Evolutionary conservation across 805 yeast genomes (phyloP).

Genomic region (Suhomyces xylopsoci): DNA sequence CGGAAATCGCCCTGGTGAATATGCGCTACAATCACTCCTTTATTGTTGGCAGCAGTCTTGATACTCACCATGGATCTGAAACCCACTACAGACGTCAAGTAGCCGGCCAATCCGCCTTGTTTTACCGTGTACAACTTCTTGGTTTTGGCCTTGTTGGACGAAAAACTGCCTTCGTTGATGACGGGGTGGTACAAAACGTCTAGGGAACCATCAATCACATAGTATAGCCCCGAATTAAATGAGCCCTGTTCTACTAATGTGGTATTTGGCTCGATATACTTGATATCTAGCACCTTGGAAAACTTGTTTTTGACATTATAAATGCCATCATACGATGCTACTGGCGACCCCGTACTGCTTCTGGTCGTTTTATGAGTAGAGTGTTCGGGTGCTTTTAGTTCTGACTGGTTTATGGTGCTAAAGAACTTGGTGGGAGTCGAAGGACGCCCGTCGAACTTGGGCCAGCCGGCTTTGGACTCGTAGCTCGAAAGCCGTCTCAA

Average conservation of each 20-base stretch:
- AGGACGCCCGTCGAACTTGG: slow-evolving; percentile 10
- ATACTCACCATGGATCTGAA: slow-evolving; percentile 74
- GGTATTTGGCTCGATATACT: slow-evolving; percentile 50
- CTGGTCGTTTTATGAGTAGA: not conserved
- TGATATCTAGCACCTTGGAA: slow-evolving; percentile 56
- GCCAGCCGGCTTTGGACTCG: slow-evolving; percentile 17
- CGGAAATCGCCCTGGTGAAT: slow-evolving; percentile 63
- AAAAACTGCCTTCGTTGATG: slow-evolving; percentile 16
- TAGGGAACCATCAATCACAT: slow-evolving; percentile 73
- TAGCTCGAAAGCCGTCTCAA: slow-evolving; percentile 8
- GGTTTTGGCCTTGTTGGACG: not conserved
- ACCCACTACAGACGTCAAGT: slow-evolving; percentile 75
- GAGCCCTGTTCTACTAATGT: slow-evolving; percentile 63
- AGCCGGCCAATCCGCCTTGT: slow-evolving; percentile 86
- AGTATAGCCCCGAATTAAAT: slow-evolving; percentile 70
- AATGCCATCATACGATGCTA: slow-evolving; percentile 31
- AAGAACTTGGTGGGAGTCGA: slow-evolving; percentile 27
- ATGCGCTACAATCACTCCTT: slow-evolving; percentile 62
- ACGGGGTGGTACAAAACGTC: slow-evolving; percentile 49
- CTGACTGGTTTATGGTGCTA: slow-evolving; percentile 26
- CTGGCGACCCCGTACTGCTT: not conserved
- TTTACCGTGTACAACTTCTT: slow-evolving; percentile 55
- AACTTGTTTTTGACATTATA: slow-evolving; percentile 55
- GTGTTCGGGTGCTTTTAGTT: too few species aligned
- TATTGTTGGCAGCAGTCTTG: slow-evolving; percentile 54